These are phyloP conservation scores for Ustilago sp. DNA, from an alignment of 1,284 basidiomycete species.

Conservation along the genomic window DNA sequence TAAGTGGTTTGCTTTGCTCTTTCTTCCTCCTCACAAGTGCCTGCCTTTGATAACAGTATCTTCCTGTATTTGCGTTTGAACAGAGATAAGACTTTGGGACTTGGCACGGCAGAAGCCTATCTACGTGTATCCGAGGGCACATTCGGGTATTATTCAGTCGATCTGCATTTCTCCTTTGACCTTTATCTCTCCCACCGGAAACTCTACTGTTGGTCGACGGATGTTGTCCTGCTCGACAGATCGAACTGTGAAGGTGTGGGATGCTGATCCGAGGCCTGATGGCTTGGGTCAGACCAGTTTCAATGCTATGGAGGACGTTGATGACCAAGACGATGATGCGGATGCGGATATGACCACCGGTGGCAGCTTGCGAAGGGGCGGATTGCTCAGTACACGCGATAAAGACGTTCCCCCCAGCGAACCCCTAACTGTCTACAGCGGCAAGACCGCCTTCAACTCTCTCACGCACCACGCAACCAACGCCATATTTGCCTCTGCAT, in stretches of 20 bases:
- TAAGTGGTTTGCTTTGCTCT: slow-evolving; percentile 70
- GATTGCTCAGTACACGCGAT: slow-evolving; percentile 60
- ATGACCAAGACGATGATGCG: slow-evolving; percentile 66
- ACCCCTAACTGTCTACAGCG: slow-evolving; percentile 64
- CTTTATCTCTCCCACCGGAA: slow-evolving; percentile 58
- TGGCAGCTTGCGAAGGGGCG: slow-evolving; percentile 49
- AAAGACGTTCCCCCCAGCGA: slow-evolving; percentile 53
- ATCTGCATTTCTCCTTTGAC: slow-evolving; percentile 81
- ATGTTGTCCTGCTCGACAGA: slow-evolving; percentile 93
- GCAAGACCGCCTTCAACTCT: slow-evolving; percentile 74
- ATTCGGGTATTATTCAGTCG: slow-evolving; percentile 83
- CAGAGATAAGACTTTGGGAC: slow-evolving; percentile 90
- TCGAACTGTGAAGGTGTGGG: slow-evolving; percentile 91
- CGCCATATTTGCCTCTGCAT: slow-evolving; percentile 91
- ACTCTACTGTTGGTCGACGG: slow-evolving; percentile 71
- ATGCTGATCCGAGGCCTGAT: slow-evolving; percentile 70
- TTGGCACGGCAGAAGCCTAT: slow-evolving; percentile 78
- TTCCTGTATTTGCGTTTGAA: neutral
- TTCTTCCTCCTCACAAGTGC: neutral
- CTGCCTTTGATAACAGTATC: neutral
- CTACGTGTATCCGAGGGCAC: slow-evolving; percentile 81
- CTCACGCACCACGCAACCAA: slow-evolving; percentile 93
- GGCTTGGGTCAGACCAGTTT: slow-evolving; percentile 66
- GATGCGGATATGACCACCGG: slow-evolving; percentile 55
- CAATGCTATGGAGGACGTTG: slow-evolving; percentile 54